phyloP scores from a whole-genome alignment of 495 filamentous ascomycete genomes.

The Trichoderma orchidacearum region DNA sequence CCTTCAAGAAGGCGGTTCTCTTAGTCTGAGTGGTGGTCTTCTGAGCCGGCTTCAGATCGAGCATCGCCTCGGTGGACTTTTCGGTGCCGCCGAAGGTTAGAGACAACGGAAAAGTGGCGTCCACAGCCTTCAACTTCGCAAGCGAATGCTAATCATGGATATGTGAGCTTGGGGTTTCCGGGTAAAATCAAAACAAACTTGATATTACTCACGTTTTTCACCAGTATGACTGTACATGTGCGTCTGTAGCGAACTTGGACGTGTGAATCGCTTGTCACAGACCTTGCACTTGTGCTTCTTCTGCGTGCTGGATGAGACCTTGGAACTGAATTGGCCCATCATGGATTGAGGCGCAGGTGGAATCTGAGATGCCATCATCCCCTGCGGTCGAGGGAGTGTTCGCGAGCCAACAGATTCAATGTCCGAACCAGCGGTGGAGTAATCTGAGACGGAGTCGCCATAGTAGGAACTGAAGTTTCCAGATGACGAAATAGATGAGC shows the following conservation, averaged over 20 bases:
- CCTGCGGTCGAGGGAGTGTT: conserved; percentile 68
- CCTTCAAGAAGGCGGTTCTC: background rate
- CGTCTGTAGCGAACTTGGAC: conserved; percentile 90
- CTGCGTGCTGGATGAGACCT: conserved; percentile 87
- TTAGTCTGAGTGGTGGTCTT: conserved; percentile 33
- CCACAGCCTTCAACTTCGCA: conserved; percentile 95
- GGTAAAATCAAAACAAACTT: background rate
- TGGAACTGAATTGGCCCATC: conserved; percentile 98
- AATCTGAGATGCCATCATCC: conserved; percentile 47
- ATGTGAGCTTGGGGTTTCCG: conserved; percentile 17
- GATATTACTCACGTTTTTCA: conserved; percentile 76
- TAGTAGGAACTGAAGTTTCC: conserved; percentile 60
- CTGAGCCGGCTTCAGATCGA: conserved; percentile 36
- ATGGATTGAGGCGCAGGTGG: conserved; percentile 88
- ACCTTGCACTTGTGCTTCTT: conserved; percentile 99
- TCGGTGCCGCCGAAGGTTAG: conserved; percentile 85
- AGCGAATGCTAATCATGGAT: conserved; percentile 46
- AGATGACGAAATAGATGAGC: conserved; percentile 84
- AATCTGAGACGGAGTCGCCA: conserved; percentile 79
- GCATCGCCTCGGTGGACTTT: conserved; percentile 89
- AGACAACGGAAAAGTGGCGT: conserved; percentile 94
- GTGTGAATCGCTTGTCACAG: conserved; percentile 96
- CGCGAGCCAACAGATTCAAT: conserved; percentile 61
- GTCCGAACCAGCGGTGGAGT: conserved; percentile 78
- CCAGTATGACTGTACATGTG: conserved; percentile 99